phyloP scores from a whole-genome alignment of 2,329 filamentous ascomycete species.

The Amphichorda felina region DNA sequence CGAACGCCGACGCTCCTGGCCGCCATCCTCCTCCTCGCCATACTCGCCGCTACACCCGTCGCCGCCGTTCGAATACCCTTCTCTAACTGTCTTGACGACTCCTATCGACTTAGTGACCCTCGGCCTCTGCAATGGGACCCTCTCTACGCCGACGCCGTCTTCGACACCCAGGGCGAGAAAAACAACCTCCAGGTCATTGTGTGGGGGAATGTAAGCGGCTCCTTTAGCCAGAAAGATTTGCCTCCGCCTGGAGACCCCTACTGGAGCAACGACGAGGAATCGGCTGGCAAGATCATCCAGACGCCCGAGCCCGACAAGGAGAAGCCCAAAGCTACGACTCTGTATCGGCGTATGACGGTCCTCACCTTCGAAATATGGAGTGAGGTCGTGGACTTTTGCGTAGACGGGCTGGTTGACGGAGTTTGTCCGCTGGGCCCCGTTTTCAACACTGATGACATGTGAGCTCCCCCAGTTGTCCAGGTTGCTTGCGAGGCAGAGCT shows the following conservation, averaged over 20 bases:
- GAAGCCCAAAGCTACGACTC: slow-evolving; percentile 56
- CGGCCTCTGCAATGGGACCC: slow-evolving; percentile 70
- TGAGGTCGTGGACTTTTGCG: slow-evolving; percentile 52
- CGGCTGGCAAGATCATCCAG: slow-evolving; percentile 66
- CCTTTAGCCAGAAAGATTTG: slow-evolving; percentile 41
- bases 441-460: slow-evolving; percentile 43
- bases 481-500: no score
- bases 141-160: slow-evolving; percentile 59
- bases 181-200: slow-evolving; percentile 66
- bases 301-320: slow-evolving; percentile 32
- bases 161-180: slow-evolving; percentile 47
- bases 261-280: slow-evolving; percentile 50
- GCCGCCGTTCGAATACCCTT: slow-evolving; percentile 62
- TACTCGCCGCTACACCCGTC: slow-evolving; percentile 23
- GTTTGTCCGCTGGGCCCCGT: slow-evolving; percentile 65
- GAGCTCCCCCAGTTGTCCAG: no score
- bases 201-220: slow-evolving; percentile 85
- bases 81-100: slow-evolving; percentile 66
- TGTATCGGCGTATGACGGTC: slow-evolving; percentile 60
- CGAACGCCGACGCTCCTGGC: neutral
- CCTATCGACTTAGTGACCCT: slow-evolving; percentile 43
- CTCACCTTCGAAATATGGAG: slow-evolving; percentile 64
- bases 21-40: slow-evolving; percentile 19
- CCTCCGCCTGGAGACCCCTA: slow-evolving; percentile 45
- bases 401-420: slow-evolving; percentile 41